Evolutionary conservation across 2,329 filamentous ascomycete species (phyloP).

Genomic region (Knufia fluminis): DNA sequence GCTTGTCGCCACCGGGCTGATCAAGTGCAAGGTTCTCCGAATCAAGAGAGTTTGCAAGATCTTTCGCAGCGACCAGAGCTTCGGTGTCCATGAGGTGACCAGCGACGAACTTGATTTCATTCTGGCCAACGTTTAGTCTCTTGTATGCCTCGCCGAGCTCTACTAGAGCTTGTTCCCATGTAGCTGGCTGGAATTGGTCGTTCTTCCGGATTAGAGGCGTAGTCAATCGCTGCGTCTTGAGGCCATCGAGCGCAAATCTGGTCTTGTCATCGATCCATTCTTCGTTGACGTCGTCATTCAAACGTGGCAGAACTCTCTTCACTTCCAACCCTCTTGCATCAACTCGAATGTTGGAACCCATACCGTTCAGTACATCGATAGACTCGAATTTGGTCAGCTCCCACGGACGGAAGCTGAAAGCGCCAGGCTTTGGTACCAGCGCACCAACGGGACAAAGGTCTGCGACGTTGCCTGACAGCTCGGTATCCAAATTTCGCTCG

Average conservation of each 20-base stretch:
- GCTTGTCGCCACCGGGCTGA: conserved; percentile 71
- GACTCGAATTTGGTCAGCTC: conserved; percentile 94
- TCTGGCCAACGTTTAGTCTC: conserved; percentile 68
- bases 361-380: conserved; percentile 82
- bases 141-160: conserved; percentile 77
- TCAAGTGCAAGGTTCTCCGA: conserved; percentile 94
- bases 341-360: conserved; percentile 90
- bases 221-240: conserved; percentile 92
- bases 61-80: conserved; percentile 91
- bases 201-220: conserved; percentile 82
- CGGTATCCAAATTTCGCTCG: conserved; percentile 84
- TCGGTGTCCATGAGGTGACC: conserved; percentile 88
- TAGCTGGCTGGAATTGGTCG: conserved; percentile 81
- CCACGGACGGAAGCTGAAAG: conserved; percentile 94
- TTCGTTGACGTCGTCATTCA: conserved; percentile 98
- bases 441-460: conserved; percentile 97
- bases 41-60: conserved; percentile 89
- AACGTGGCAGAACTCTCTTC: conserved; percentile 82
- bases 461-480: conserved; percentile 94
- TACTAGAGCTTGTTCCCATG: conserved; percentile 89
- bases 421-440: conserved; percentile 93
- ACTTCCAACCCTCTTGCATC: conserved; percentile 91
- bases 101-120: conserved; percentile 93
- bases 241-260: conserved; percentile 88
- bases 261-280: conserved; percentile 99